Evolutionary conservation across 805 yeast species (phyloP).

Genomic region (Metschnikowia noctiluminum): DNA sequence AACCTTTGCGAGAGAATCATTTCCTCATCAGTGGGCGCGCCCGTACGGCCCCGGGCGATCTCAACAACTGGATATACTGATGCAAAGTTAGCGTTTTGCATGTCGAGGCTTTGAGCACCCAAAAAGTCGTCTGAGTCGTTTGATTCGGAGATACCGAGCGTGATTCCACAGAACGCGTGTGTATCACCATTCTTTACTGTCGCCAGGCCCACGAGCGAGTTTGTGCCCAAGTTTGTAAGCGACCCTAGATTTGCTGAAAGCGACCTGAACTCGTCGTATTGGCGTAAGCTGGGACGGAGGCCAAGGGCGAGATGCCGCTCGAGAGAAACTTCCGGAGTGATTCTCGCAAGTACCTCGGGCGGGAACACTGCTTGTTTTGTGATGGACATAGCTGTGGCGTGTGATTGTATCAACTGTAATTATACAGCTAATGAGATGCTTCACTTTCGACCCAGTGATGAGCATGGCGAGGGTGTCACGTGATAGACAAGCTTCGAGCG

Average conservation of each 20-base stretch:
- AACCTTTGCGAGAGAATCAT: constrained; percentile 67
- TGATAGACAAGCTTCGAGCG: no score
- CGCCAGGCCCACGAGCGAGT: constrained; percentile 58
- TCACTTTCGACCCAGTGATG: not conserved
- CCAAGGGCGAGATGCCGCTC: constrained; percentile 76
- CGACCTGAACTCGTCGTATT: constrained; percentile 68
- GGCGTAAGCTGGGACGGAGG: constrained; percentile 70
- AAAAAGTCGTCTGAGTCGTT: constrained; percentile 29
- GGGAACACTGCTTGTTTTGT: constrained; percentile 52
- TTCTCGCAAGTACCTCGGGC: constrained; percentile 75
- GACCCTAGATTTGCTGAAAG: constrained; percentile 38
- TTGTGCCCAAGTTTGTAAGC: constrained; percentile 34
- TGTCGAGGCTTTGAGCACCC: constrained; percentile 18
- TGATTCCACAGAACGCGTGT: constrained; percentile 65
- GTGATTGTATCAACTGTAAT: not conserved
- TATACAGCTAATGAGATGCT: not conserved
- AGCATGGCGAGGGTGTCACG: not conserved
- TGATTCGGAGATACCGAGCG: constrained; percentile 64
- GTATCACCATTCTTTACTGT: constrained; percentile 70
- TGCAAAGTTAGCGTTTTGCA: constrained; percentile 17
- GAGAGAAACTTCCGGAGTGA: constrained; percentile 81
- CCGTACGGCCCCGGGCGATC: constrained; percentile 67
- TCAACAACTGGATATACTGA: constrained; percentile 72
- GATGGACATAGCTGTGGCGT: constrained; percentile 5
- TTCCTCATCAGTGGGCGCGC: constrained; percentile 85